Conservation (phyloP, 192 early-diverging fungal genomes). For the Linnemannia schmuckeri region DNA sequence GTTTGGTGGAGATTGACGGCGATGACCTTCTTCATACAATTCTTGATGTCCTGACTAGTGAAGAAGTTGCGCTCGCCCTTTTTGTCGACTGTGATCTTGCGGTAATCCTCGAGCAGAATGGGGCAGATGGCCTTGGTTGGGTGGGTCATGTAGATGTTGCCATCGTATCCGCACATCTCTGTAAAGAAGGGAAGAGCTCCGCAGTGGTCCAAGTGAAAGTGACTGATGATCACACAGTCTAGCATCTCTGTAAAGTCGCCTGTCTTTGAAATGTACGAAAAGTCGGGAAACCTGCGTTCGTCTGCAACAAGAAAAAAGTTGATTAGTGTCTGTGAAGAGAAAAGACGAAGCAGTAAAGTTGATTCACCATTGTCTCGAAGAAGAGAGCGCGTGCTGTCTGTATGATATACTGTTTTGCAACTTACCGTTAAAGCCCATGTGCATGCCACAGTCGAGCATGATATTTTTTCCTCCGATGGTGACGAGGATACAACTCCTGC, state of each 20-base stretch:
- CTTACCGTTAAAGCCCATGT: conserved; percentile 90
- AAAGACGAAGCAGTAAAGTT: neutral
- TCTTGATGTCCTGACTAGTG: conserved; percentile 87
- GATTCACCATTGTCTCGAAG: neutral
- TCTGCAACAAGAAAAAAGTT: conserved; percentile 39
- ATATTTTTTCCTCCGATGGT: conserved; percentile 84
- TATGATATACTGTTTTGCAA: too few species aligned
- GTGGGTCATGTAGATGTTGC: conserved; percentile 98
- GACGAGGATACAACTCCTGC: conserved; percentile 85
- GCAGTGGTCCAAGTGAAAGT: conserved; percentile 99
- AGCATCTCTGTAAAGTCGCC: conserved; percentile 85
- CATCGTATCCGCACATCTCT: conserved; percentile 94
- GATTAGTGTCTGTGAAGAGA: neutral
- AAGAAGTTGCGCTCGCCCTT: conserved; percentile 94
- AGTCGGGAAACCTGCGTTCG: conserved; percentile 94
- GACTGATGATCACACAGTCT: conserved; percentile 94
- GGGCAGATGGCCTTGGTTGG: conserved; percentile 97
- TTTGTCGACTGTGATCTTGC: conserved; percentile 90
- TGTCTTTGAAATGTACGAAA: conserved; percentile 88
- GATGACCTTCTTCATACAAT: conserved; percentile 96
- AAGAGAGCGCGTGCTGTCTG: neutral
- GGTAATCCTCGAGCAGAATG: conserved; percentile 93
- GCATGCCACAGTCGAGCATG: conserved; percentile 96
- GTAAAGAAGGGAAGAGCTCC: conserved; percentile 97
- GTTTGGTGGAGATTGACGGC: conserved; percentile 89